Conservation (phyloP, 768 basidiomycete genomes). For the Rhizopogon vesiculosus region DNA sequence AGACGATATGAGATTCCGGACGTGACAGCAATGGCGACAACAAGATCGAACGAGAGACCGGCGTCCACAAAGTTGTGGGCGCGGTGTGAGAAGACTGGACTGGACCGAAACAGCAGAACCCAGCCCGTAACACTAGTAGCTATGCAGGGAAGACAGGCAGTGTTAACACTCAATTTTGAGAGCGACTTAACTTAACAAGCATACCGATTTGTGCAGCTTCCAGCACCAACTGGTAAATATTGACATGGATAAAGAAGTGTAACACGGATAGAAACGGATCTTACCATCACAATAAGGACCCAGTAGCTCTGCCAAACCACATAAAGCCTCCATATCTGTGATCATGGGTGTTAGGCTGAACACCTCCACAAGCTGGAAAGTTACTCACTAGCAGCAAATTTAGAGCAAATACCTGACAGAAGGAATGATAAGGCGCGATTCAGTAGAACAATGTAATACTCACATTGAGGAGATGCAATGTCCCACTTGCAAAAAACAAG, state of each 20-base stretch:
- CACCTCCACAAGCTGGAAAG: background rate
- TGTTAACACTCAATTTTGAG: background rate
- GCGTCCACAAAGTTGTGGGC: background rate
- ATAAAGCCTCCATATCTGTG: conserved; percentile 4
- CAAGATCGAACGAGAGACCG: conserved; percentile 5
- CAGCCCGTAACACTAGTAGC: background rate
- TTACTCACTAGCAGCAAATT: background rate
- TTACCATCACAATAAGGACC: background rate
- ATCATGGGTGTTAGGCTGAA: background rate
- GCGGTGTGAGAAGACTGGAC: background rate
- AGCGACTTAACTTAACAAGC: background rate
- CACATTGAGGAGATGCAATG: conserved; percentile 1
- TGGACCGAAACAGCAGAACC: background rate
- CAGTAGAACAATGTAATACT: background rate
- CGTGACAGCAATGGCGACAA: conserved; percentile 8
- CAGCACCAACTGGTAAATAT: background rate
- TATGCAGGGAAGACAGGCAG: background rate
- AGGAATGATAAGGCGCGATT: background rate
- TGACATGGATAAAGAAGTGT: background rate
- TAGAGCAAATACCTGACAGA: background rate
- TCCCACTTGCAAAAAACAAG: background rate
- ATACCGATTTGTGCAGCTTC: background rate
- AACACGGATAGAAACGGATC: background rate
- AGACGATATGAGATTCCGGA: conserved; percentile 9
- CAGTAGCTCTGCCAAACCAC: background rate